Evolutionary conservation across 2,329 filamentous ascomycete species (phyloP).

Genomic region (Trichoderma sp.): DNA sequence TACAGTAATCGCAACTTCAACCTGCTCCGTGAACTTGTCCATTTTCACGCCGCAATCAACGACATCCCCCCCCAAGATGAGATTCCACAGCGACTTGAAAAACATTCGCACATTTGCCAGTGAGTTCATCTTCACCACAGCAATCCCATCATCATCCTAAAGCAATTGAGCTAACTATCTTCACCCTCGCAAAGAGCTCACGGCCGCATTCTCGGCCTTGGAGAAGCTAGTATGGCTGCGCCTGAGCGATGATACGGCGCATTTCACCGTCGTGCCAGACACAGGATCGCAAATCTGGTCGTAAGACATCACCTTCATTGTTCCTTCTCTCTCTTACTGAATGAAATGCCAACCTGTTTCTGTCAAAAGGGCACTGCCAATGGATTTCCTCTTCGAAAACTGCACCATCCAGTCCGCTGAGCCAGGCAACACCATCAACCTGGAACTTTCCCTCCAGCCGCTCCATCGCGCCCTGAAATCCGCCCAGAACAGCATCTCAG

Average conservation of each 20-base stretch:
- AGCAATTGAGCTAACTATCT: background rate
- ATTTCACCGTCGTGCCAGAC: constrained; percentile 94
- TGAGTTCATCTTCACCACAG: constrained; percentile 32
- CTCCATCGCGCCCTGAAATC: constrained; percentile 91
- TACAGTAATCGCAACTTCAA: background rate
- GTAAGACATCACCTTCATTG: constrained; percentile 44
- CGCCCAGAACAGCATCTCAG: constrained; percentile 74
- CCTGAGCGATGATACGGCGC: constrained; percentile 79
- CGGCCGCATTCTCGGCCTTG: constrained; percentile 60
- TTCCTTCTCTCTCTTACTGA: background rate
- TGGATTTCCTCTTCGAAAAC: constrained; percentile 83
- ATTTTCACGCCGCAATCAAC: background rate
- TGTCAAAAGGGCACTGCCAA: constrained; percentile 49
- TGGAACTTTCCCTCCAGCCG: constrained; percentile 85
- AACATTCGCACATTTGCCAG: constrained; percentile 66
- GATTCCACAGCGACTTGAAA: constrained; percentile 63
- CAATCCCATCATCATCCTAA: background rate
- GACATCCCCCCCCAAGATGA: constrained; percentile 45
- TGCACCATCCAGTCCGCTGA: constrained; percentile 86
- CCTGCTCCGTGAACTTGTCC: background rate
- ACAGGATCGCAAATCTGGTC: constrained; percentile 96
- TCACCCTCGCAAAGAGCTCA: constrained; percentile 50
- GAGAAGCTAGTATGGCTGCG: constrained; percentile 90
- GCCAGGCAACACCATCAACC: constrained; percentile 83
- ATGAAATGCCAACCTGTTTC: background rate